Base-by-base conservation (phyloP, 2,329 filamentous ascomycete genomes). In the Truncatella angustata region DNA sequence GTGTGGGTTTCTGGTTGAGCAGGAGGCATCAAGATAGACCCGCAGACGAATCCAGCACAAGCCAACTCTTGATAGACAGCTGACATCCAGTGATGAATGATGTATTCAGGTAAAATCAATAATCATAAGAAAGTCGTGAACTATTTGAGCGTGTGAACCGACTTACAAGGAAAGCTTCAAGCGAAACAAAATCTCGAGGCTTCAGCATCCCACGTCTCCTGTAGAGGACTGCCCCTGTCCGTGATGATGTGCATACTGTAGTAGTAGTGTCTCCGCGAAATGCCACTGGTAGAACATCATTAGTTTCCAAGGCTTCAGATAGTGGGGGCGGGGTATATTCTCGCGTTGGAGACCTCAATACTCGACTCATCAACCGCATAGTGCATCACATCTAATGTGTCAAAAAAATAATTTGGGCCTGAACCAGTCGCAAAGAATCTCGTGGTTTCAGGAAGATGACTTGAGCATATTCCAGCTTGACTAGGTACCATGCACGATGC, bases 321-420 rank as follows among this genome's bases (percentile, higher is more conserved):
- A 21, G 40, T 44, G 40, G 40, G 40, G 40, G 40, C 40, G 40
- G 40, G 40, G 40, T 44, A 32, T 14, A 44, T 7, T 23, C 21
- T 44, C 9, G 9, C 10, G 21, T n/a, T n/a, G n/a, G 11, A 21
- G 40, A 44, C 6, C 21, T n/a, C 21, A 44, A 20, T n/a, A n/a
- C n/a, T n/a, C n/a, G n/a, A n/a, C n/a, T n/a, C n/a, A n/a, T n/a
- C n/a, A n/a, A n/a, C n/a, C n/a, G n/a, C n/a, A n/a, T n/a, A n/a
- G n/a, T n/a, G n/a, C n/a, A n/a, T n/a, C n/a, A n/a, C n/a, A n/a
- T n/a, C n/a, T n/a, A n/a, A n/a, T n/a, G n/a, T n/a, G n/a, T n/a
- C n/a, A n/a, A n/a, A n/a, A n/a, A n/a, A n/a, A 14, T 32, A 32
- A 32, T 32, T 7, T 7, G n/a, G 16, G n/a, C 20, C 16, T 16